Conservation (phyloP, 257 asterid genomes). For the Apocynum venetum region DNA sequence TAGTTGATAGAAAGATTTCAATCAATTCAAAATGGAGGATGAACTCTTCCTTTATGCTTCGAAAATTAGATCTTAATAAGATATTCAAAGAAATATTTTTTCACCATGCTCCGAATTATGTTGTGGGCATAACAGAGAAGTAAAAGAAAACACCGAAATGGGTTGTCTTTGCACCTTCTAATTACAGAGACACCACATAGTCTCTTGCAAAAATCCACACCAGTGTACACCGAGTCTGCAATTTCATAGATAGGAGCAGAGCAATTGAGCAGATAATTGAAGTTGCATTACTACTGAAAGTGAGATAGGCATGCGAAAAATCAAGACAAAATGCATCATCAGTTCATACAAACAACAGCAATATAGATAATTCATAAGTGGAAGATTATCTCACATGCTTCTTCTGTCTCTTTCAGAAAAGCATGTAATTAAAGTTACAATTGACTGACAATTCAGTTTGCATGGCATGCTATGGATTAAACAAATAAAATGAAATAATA, state of each 20-base stretch:
- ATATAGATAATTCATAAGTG: not conserved
- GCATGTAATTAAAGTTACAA: not conserved
- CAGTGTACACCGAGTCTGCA: slow-evolving; percentile 93
- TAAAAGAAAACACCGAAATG: not conserved
- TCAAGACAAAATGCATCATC: not conserved
- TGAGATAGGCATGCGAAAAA: not conserved
- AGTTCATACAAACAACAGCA: not conserved
- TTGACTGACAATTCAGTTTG: not conserved
- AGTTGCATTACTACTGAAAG: not conserved
- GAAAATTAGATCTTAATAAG: not conserved
- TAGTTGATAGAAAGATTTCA: not conserved
- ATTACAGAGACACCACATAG: slow-evolving; percentile 94
- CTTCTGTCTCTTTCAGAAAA: not conserved
- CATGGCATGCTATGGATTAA: not conserved
- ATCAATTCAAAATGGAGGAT: not conserved
- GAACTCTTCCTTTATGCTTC: not conserved
- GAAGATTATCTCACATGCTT: not conserved
- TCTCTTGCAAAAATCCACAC: slow-evolving; percentile 96
- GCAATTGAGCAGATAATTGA: not conserved
- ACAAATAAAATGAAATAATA: not conserved
- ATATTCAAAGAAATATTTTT: not conserved
- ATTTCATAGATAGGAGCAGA: slow-evolving; percentile 1
- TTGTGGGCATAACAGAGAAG: not conserved
- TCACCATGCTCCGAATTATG: not conserved
- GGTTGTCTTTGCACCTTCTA: slow-evolving; percentile 59